These are phyloP conservation scores for Pseudomonodictys pantanalensis DNA, from an alignment of 495 filamentous ascomycete genomes.

Conservation along the genomic window DNA sequence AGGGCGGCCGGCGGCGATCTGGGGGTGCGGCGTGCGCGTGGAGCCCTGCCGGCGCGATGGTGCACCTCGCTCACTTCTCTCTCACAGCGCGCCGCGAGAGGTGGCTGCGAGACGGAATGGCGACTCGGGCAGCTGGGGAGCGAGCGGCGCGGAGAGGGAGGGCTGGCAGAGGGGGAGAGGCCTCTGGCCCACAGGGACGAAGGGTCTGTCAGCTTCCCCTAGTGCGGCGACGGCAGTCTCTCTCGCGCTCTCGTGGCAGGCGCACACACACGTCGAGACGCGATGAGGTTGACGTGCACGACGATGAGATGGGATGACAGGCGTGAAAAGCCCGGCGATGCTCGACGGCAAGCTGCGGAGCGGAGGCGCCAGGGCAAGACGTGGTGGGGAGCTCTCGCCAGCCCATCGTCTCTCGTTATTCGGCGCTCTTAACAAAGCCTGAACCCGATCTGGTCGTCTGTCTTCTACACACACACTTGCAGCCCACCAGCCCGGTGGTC, in stretches of 20 bases:
- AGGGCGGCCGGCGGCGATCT: not conserved
- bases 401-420: not conserved
- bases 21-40: conserved; percentile 10
- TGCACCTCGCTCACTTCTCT: no score
- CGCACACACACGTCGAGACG: not conserved
- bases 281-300: not conserved
- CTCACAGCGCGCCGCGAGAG: no score
- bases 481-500: not conserved
- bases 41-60: no score
- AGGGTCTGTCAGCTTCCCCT: conserved; percentile 10
- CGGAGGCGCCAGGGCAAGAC: not conserved
- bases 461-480: conserved; percentile 5
- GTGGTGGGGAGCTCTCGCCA: not conserved
- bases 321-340: not conserved
- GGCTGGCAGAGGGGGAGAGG: not conserved
- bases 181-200: conserved; percentile 10
- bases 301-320: not conserved
- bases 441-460: conserved; percentile 4
- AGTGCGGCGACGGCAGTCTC: conserved; percentile 12
- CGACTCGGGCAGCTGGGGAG: not conserved
- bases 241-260: conserved; percentile 5
- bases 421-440: conserved; percentile 13
- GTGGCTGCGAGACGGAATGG: not conserved
- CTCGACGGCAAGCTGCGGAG: not conserved
- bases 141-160: conserved; percentile 1